phyloP scores from a whole-genome alignment of 1,139 yeast species.

The Suhomyces guaymorum region DNA sequence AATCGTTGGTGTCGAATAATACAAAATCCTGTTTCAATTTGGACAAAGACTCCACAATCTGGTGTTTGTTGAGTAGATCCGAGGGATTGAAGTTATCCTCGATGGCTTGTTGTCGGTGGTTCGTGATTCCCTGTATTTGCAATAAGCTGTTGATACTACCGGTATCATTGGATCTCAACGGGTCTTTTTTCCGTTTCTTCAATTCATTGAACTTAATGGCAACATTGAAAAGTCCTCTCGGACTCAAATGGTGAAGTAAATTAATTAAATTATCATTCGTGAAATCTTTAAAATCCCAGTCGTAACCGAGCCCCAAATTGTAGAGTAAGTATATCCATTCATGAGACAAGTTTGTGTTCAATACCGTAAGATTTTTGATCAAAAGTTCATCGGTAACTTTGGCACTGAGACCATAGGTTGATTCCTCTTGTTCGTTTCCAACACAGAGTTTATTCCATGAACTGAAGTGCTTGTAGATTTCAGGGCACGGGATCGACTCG shows the following conservation, averaged over 20 bases:
- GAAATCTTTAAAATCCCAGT: constrained; percentile 41
- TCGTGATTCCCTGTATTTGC: not conserved
- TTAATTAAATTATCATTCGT: constrained; percentile 31
- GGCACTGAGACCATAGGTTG: not conserved
- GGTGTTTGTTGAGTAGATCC: constrained; percentile 19
- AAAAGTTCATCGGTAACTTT: constrained; percentile 30
- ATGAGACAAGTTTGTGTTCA: constrained; percentile 29
- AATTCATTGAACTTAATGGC: constrained; percentile 27
- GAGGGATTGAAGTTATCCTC: constrained; percentile 2
- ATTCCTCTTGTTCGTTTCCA: constrained; percentile 24
- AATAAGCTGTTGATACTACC: not conserved
- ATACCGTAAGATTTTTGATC: constrained; percentile 34
- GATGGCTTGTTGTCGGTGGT: not conserved
- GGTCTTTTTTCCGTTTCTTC: constrained; percentile 12
- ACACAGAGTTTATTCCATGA: constrained; percentile 44
- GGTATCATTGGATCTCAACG: not conserved
- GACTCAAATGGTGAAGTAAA: constrained; percentile 33
- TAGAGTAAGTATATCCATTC: constrained; percentile 45
- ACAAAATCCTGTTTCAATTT: constrained; percentile 29
- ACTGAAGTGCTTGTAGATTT: constrained; percentile 27
- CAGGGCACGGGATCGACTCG: constrained; percentile 48
- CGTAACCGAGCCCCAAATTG: constrained; percentile 40
- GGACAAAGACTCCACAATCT: constrained; percentile 25
- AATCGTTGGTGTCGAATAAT: constrained; percentile 35
- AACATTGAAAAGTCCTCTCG: constrained; percentile 28